Base-by-base conservation (phyloP, 1,139 yeast species). In the Pichia sp. region DNA sequence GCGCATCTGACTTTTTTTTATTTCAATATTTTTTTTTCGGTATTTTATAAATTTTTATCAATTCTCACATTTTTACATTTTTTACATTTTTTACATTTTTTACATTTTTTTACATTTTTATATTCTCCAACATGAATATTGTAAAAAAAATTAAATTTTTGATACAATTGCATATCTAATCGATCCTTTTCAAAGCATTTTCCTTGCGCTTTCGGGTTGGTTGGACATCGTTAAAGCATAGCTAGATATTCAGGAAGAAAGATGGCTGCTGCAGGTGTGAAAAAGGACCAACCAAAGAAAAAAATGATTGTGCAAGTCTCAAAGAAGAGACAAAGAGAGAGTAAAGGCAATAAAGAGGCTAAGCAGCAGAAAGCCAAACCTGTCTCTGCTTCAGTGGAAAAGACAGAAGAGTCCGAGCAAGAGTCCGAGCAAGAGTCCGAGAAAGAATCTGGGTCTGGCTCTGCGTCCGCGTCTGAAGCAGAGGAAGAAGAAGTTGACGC, bases 401-500 rank as follows among this genome's bases (percentile, higher is more conserved):
- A 40, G 5, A 7, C 3, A 23, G 51, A 34, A 23, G 54, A 61
- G 36, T 59, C 58, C 31, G 34, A 31, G 34, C 11, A 31, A 31
- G 34, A 31, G 34, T 31, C 34, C 34, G 34, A 5, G 8, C 11
- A 8, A 8, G 11, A 31, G 11, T 4, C 34, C 2, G 34, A 31
- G 8, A 2, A 8, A 8, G 34, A 31, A 8, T 31, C 34, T 31
- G 34, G 11, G 8, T 31, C 34, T 31, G 11, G 2, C 34, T 31
- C 34, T 31, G 34, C 2, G 34, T 31, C 34, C 4, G 11, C 8
- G 11, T 31, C 34, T 51, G 68, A 66, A 29, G 56, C 63, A 31
- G 61, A 58, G 8, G 68, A 59, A 8, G 68, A 63, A 23, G 61
- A 58, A 8, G 68, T 59, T 8, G 68, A 63, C 19, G 70, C 57